Base-by-base conservation (phyloP, 371 early-diverging fungal genomes). In the Mucor ambiguus region DNA sequence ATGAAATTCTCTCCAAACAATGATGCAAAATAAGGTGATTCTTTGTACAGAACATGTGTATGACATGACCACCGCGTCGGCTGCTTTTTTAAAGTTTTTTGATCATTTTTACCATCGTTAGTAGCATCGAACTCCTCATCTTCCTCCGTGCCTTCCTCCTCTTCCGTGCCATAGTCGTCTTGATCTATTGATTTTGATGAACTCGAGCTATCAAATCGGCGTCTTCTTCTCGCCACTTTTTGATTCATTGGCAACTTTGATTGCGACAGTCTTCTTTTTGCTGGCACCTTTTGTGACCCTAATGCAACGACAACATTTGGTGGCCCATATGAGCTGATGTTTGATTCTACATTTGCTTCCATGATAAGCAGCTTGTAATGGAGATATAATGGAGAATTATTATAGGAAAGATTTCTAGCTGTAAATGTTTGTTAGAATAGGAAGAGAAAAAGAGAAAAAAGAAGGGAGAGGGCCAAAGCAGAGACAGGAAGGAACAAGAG, bases 1-100 rank as follows among this genome's bases (percentile, higher is more conserved):
- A 57, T 52, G 61, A 81, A 81, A 14, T 71, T 69, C 22, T 70
- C 64, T 14, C 72, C 68, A 67, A 81, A 81, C 60, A 81, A 69
- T 28, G 78, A 69, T 22, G 66, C 67, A 62, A 81, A 81, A 60
- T 81, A 81, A 32, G 78, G 77, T 3, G 81, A 76, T 29, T 73
- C 66, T n/a, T 60, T 62, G 14, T 72, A 38, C 6, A 81, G 61
- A 2, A 81, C 68, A 12, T 59, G 30, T 52, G 76, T 81, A 66
- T 81, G 75, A 67, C 73, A 71, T 14, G 67, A 29, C 79, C 79
- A 78, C 22, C 60, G 58, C 10, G 46, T 56, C 20, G 58, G 43
- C 52, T 52, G 52, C 26, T 28, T 22, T 60, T 52, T 60, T 26
- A 14, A 2, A 59, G 22, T 8, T 18, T 12, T 18, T 41, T 37